A percentile compares a stretch with the other conserved stretches of the same genome.
Conservation (phyloP, 108 stramenopile species). For the Cyclotella baltica region DNA sequence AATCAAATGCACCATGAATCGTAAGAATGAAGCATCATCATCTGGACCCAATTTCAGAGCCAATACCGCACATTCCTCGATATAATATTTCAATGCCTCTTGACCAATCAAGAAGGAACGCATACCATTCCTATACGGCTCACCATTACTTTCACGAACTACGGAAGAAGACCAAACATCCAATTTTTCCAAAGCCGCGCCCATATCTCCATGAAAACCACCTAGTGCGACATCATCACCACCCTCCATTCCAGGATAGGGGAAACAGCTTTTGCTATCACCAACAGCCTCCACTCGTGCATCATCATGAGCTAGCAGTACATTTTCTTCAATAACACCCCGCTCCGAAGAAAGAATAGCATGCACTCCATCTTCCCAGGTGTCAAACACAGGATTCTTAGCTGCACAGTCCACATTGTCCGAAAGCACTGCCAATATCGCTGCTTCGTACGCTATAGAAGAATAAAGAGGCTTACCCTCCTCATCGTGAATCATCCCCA, state of each 20-base stretch:
- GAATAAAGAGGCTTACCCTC: conserved; percentile 17
- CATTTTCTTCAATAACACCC: conserved; percentile 69
- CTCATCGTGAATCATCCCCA: neutral
- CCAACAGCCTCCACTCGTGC: conserved; percentile 30
- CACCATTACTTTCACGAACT: conserved; percentile 37
- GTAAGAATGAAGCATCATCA: conserved; percentile 37
- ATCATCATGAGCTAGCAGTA: conserved; percentile 62
- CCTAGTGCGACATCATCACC: conserved; percentile 11
- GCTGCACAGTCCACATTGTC: conserved; percentile 63
- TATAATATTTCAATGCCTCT: conserved; percentile 50
- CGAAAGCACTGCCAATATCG: conserved; percentile 69
- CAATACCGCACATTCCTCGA: conserved; percentile 40
- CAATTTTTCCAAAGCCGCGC: conserved; percentile 32
- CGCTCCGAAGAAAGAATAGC: conserved; percentile 51
- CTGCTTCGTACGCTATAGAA: conserved; percentile 63
- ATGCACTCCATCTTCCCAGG: conserved; percentile 70
- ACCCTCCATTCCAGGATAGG: conserved; percentile 39
- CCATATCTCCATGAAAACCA: conserved; percentile 40
- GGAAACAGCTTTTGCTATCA: conserved; percentile 33
- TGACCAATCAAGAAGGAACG: conserved; percentile 68
- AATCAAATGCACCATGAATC: conserved; percentile 48
- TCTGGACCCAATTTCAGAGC: conserved; percentile 25
- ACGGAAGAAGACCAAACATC: conserved; percentile 20
- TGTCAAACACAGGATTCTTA: conserved; percentile 57
- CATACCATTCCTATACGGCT: conserved; percentile 57